Base-by-base conservation (phyloP, 116 monocot genomes). In the Cymodocea nodosa region DNA sequence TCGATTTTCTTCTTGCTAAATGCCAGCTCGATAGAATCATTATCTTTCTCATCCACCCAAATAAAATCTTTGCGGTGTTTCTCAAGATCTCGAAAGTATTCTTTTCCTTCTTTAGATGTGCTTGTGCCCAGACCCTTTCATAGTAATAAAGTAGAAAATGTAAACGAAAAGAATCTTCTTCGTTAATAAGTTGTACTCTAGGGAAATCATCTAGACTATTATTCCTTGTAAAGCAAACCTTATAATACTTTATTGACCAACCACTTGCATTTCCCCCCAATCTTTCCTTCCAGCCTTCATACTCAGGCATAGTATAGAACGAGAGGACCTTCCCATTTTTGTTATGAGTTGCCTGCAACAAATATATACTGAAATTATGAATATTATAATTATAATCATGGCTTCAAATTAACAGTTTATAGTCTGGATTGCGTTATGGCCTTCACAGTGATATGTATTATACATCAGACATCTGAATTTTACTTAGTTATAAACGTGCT, bases 1-100 rank as follows among this genome's bases (percentile, higher is more conserved):
- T 87, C 85, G 68, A 95, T 87, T 51, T 87, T 87, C 50, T 95
- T 90, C 76, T 95, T 95, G 68, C 95, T 95, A 78, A 95, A 95
- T 66, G 95, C 95, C 35, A 95, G 58, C n/a, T 95, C 95, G 56
- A 95, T 95, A 30, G 87, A 78, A 74, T 90, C 79, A 19, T 81
- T 85, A 71, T 95, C 95, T 58, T 85, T 64, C 13, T 87, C 87
- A 70, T 83, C 78, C 4, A 14, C 59, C 95, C 95, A 95, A 5
- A 87, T 13, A 66, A 95, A 95, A 63, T 85, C 85, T 56, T 90
- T 95, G 68, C 79, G 85, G 72, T 95, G 87, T 52, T 77, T 82
- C 8, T 58, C 69, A 39, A 95, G 69, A 52, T 81, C 74, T 30
- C 80, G 61, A 71, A 95, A 95, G 52, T 95, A 95, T 34, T 90